Base-by-base conservation (phyloP, 768 basidiomycete genomes). In the Lactarius hengduanensis region DNA sequence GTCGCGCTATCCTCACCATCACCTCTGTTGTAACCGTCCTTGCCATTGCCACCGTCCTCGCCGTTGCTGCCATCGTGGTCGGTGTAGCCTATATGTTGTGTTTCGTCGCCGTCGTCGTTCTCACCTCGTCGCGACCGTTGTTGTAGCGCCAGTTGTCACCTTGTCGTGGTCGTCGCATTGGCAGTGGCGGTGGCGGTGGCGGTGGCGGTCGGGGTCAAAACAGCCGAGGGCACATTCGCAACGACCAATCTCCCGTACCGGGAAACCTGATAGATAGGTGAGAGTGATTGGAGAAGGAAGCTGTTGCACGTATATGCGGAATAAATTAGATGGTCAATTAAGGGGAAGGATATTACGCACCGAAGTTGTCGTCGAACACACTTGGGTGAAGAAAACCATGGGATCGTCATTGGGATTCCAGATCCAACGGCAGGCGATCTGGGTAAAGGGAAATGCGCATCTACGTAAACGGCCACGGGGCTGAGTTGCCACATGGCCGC, bases 161-260 rank as follows among this genome's bases (percentile, higher is more conserved):
- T 32, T 32, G 5, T 32, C 30, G 30, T 32, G 30, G 30, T 32
- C 30, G 30, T 32, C 30, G 6, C 30, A 32, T 32, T 32, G 30
- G 30, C 30, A 1, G 6, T 32, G 30, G 30, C n/a, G n/a, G n/a
- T n/a, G n/a, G n/a, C n/a, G n/a, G n/a, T n/a, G n/a, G n/a, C 6
- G 30, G 30, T 32, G 30, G 30, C 30, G 30, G 30, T 32, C 30
- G 30, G 30, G 1, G 30, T 32, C 30, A 32, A 32, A 32, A 6
- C 3, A 6, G 30, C 94, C 91, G 47, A 98, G 84, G 0, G 91
- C 91, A 28, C 91, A 86, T 76, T 98, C 95, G 73, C 92, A 95
- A 18, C 87, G 84, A 45, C 92, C 88, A 60, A 98, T 91, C 79
- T 98, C 95, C 47, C 86, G 79, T 5, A 92, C 86, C 0, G 89